Evolutionary conservation across 2,329 filamentous ascomycete species (phyloP).

Genomic region (Calonectria montana): DNA sequence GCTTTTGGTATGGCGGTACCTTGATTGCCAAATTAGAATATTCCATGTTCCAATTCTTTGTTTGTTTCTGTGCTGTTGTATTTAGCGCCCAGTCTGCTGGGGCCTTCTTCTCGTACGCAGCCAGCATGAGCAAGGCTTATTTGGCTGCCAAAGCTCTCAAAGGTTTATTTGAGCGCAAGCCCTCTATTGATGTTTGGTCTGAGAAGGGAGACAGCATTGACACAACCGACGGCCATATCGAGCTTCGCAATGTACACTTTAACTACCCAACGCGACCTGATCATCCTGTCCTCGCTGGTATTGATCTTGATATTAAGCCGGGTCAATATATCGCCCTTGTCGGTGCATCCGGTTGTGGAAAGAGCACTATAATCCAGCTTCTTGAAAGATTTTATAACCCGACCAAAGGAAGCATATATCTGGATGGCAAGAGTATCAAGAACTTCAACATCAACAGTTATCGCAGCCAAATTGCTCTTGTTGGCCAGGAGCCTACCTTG

Average conservation of each 20-base stretch:
- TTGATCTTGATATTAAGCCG: not conserved
- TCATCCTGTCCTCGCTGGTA: conserved; percentile 11
- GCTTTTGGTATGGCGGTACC: conserved; percentile 34
- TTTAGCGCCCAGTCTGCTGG: conserved; percentile 85
- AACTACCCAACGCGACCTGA: conserved; percentile 42
- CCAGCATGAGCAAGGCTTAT: conserved; percentile 88
- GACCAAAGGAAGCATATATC: conserved; percentile 43
- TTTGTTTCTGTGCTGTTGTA: conserved; percentile 27
- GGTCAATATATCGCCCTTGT: conserved; percentile 66
- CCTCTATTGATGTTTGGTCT: conserved; percentile 82
- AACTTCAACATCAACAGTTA: conserved; percentile 34
- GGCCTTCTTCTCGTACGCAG: conserved; percentile 85
- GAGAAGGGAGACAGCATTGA: conserved; percentile 71
- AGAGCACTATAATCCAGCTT: conserved; percentile 67
- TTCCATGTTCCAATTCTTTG: conserved; percentile 31
- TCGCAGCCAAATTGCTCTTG: conserved; percentile 41
- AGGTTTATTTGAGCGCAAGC: conserved; percentile 80
- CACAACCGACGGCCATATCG: conserved; percentile 70
- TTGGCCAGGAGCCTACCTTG: conserved; percentile 44
- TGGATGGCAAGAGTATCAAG: conserved; percentile 38
- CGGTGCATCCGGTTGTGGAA: conserved; percentile 68
- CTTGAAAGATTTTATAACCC: conserved; percentile 59
- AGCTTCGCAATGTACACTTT: not conserved
- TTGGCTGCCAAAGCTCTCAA: conserved; percentile 82
- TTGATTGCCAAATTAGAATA: conserved; percentile 23